Evolutionary conservation across 352 stramenopile genomes (phyloP).

Genomic region (Phytophthora uliginosa): DNA sequence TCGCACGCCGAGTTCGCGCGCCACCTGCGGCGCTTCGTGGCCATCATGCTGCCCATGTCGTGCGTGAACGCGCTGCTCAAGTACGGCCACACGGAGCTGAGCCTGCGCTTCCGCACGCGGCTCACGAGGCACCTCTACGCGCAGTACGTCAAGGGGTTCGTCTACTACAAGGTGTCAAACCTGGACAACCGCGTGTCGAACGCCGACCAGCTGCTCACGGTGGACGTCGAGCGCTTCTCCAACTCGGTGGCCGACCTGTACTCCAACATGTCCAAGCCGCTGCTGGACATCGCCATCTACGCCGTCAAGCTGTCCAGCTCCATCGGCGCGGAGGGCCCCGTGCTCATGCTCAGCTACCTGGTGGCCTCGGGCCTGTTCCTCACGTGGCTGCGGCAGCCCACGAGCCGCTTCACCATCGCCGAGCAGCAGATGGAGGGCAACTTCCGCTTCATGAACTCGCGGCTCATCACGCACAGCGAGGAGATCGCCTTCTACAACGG

Average conservation of each 20-base stretch:
- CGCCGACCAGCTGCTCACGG: conserved; percentile 88
- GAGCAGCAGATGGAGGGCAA: conserved; percentile 88
- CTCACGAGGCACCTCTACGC: conserved; percentile 86
- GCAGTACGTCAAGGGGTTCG: conserved; percentile 90
- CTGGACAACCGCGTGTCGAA: conserved; percentile 91
- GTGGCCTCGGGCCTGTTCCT: conserved; percentile 76
- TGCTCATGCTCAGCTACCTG: conserved; percentile 79
- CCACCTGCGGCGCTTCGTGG: conserved; percentile 79
- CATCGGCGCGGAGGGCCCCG: conserved; percentile 80
- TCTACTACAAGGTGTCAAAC: conserved; percentile 94
- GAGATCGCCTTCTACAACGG: conserved; percentile 94
- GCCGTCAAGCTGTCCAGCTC: conserved; percentile 67
- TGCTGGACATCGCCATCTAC: conserved; percentile 90
- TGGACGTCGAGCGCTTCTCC: conserved; percentile 89
- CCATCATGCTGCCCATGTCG: conserved; percentile 82
- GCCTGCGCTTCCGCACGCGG: conserved; percentile 84
- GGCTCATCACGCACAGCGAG: conserved; percentile 91
- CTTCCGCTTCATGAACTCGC: conserved; percentile 91
- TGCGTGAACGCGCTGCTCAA: conserved; percentile 88
- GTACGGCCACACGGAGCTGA: conserved; percentile 85
- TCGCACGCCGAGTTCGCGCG: conserved; percentile 70
- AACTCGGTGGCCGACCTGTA: conserved; percentile 90
- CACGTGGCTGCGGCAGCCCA: conserved; percentile 78
- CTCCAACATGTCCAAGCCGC: conserved; percentile 89
- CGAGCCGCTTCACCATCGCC: conserved; percentile 82